Evolutionary conservation across 768 basidiomycete species (phyloP), one percentile per base, ranked within the genome.

Genomic region (Rhodotorula toruloides): DNA sequence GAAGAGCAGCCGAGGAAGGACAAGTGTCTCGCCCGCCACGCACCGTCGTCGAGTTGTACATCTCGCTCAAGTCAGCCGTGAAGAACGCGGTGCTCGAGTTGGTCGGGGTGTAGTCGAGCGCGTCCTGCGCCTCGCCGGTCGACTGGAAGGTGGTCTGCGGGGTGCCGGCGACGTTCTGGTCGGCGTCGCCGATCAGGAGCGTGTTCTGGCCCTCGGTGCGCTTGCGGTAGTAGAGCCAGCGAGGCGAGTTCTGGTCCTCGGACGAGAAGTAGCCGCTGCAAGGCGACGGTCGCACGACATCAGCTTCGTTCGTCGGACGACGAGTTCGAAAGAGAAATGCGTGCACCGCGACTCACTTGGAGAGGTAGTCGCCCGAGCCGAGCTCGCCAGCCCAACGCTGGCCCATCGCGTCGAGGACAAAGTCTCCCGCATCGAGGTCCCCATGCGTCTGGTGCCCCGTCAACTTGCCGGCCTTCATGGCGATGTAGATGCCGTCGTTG

Each of bases 131-230:
- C 8, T 80, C 81, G 47, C 80, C 80, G 3, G 81, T 78, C 7
- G 87, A 84, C n/a, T 81, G 83, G 70, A 82, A 84, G 43, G 81
- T 75, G 14, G 79, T 84, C 0, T 91, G 88, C 8, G 83, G 80
- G 27, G 83, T 84, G 25, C 79, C 76, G 22, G 54, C 62, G 52
- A 96, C 89, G 65, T 86, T 82, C 79, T 99, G 96, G 80, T 98
- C 97, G 39, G 78, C 76, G 67, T 81, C 79, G 72, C 83, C 83
- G 71, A 97, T 82, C 58, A 93, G 74, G 68, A 99, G 81, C 10
- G 91, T 92, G 81, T 98, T 99, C 81, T 99, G 96, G 4, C 96
- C 96, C 78, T 94, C 91, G 8, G 94, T 96, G 79, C 86, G 85
- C 82, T 93, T 98, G 76, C 93, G 84, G 82, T 96, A 99, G 80